Evolutionary conservation across 2,329 filamentous ascomycete species (phyloP), one percentile per base, ranked within the genome.

Genomic region (Calonectria pseudoturangicola): DNA sequence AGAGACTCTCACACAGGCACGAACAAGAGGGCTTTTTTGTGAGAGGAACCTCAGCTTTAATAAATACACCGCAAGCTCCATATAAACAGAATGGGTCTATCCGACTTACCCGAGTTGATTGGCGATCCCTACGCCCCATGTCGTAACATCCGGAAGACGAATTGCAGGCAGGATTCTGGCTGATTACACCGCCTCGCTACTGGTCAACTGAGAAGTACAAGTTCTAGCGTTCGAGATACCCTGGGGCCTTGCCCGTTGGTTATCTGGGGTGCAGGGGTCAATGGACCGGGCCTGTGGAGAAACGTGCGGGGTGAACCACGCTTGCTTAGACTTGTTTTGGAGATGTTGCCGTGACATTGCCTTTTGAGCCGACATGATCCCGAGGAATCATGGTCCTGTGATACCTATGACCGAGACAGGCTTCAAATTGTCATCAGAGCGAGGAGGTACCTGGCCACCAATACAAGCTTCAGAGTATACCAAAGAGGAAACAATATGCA

Each of bases 251-350:
- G 4, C 30, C 4, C 54, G n/a, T 36, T 60, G 30, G 27, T 27
- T 60, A 60, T 60, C 54, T 60, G 54, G 54, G 54, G 54, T 60
- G 54, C 54, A 60, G 54, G 54, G 54, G n/a, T 28, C 21, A 12
- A 16, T 25, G n/a, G 41, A 60, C 54, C 36, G 8, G 27, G 33
- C 13, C 16, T 60, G 54, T 60, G 54, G 54, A 60, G 36, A 36
- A 27, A 36, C 30, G 54, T 60, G 54, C 54, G 54, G 54, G 54
- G 54, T 60, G 54, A 39, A 41, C 33, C 39, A 9, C 54, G 3
- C n/a, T 18, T 36, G 33, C 33, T 60, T 60, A 60, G 36, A 18
- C 54, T 60, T 60, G 21, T 27, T 60, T 60, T 18, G 54, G 54
- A 21, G n/a, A 25, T 41, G 33, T 60, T 39, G 21, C 54, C 54